Conservation (phyloP, 2,329 filamentous ascomycete genomes). For the Aureobasidium sp. region DNA sequence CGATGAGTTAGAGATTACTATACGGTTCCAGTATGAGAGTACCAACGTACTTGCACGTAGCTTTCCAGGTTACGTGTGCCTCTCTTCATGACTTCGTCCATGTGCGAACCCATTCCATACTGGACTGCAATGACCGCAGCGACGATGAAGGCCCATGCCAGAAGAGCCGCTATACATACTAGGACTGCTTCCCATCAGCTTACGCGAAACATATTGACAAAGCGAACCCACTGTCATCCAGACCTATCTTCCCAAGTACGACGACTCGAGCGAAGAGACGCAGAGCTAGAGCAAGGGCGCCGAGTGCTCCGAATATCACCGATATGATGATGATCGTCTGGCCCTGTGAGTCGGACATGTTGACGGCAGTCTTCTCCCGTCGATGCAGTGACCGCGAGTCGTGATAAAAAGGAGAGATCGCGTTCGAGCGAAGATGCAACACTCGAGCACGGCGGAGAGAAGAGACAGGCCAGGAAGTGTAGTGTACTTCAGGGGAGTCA, state of each 20-base stretch:
- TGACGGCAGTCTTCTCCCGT: background rate
- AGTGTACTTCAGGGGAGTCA: background rate
- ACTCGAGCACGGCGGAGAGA: background rate
- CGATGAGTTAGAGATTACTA: background rate
- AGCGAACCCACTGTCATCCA: constrained; percentile 9
- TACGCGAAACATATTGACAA: background rate
- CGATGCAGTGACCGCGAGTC: background rate
- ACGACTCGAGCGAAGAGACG: constrained; percentile 12
- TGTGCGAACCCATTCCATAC: constrained; percentile 7
- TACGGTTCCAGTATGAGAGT: background rate
- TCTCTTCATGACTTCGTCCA: constrained; percentile 5
- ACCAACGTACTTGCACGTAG: background rate
- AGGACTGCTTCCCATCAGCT: constrained; percentile 1
- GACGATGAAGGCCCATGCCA: constrained; percentile 8
- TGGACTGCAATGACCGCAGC: background rate
- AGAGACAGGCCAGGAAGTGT: background rate
- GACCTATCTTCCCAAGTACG: constrained; percentile 12
- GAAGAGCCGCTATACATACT: constrained; percentile 4
- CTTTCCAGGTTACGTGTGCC: background rate
- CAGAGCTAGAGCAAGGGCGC: background rate
- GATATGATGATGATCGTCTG: constrained; percentile 2
- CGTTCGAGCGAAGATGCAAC: background rate
- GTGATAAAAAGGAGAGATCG: background rate
- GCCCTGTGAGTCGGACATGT: constrained; percentile 14
- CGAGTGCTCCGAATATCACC: background rate